Evolutionary conservation across 441 rosid species (phyloP), one percentile per base, ranked within the genome.

Genomic region (Gossypium trilobum): DNA sequence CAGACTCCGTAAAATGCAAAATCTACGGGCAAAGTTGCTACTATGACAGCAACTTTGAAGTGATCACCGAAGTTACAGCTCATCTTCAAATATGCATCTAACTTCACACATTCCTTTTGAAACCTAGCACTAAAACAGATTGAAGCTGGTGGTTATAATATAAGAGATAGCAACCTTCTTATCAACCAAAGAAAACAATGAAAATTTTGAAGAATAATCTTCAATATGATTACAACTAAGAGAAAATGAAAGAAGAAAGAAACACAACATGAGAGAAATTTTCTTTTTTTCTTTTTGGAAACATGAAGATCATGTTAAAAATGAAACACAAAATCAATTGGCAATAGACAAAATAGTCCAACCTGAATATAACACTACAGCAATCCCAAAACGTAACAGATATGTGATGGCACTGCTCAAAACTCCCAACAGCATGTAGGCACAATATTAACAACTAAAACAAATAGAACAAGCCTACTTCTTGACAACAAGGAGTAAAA

Each of bases 11-110:
- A 19, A 69, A 54, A 51, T 16, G 71, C 14, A 54, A 25, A 69
- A 69, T 52, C 55, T 54, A 69, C 5, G 7, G 31, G 19, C 51
- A 48, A 23, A 69, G 22, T 56, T 22, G 73, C 50, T 33, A 42
- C 73, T 69, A 4, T 69, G 16, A 20, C 51, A 69, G 19, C 73
- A 69, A 54, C 51, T 31, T 52, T 52, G 50, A 54, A 33, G 62
- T 19, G 51, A 54, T 55, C 48, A 52, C 56, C 50, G 20, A 27
- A 52, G 27, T 66, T 54, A 19, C 51, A 33, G 6, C 25, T 16
- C 48, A 31, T 54, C 62, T 68, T 50, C 48, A 54, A 54, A 54
- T 10, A 22, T 69, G 62, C 36, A 69, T 36, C 51, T 31, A 69
- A 69, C 63, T 69, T 31, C 62, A 3, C 55, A 22, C 31, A 33